phyloP scores from a whole-genome alignment of 164 flowering plant species.

The Cinnamomum chago region DNA sequence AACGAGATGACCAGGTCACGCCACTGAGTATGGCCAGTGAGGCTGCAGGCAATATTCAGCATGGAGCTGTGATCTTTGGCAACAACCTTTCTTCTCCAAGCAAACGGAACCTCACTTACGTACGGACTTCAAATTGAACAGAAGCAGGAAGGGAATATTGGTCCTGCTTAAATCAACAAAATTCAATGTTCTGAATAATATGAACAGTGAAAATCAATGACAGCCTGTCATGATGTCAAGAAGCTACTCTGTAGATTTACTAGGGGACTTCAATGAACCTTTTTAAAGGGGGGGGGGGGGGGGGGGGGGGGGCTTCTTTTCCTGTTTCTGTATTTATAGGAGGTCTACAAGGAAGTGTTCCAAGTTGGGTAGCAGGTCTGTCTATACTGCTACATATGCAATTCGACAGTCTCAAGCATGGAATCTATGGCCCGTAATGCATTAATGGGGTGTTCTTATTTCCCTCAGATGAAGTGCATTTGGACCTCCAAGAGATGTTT shows the following conservation, averaged over 20 bases:
- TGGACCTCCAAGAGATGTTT: background rate
- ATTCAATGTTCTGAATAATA: background rate
- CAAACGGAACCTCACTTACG: constrained; percentile 56
- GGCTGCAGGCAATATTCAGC: constrained; percentile 9
- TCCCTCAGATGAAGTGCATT: background rate
- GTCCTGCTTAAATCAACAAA: constrained; percentile 7
- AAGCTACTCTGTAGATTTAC: too few relatives aligned
- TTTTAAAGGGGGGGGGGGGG: background rate
- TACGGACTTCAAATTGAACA: constrained; percentile 40
- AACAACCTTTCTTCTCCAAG: constrained; percentile 25
- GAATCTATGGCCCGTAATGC: background rate
- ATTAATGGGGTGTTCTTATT: background rate
- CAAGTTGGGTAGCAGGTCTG: background rate
- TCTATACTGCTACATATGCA: background rate
- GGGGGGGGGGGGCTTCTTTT: background rate
- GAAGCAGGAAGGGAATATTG: constrained; percentile 32
- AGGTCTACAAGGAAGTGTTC: too few relatives aligned
- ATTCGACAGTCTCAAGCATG: background rate
- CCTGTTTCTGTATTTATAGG: background rate
- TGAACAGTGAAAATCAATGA: background rate
- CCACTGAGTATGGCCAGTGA: constrained; percentile 8
- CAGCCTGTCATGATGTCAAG: too few relatives aligned
- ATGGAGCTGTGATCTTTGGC: constrained; percentile 15
- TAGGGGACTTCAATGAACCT: too few relatives aligned
- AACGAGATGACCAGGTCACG: constrained; percentile 44